Percentiles rank a stretch among this genome's conserved stretches.
Conservation (phyloP, 768 basidiomycete species). For the Pulveroboletus sp. region DNA sequence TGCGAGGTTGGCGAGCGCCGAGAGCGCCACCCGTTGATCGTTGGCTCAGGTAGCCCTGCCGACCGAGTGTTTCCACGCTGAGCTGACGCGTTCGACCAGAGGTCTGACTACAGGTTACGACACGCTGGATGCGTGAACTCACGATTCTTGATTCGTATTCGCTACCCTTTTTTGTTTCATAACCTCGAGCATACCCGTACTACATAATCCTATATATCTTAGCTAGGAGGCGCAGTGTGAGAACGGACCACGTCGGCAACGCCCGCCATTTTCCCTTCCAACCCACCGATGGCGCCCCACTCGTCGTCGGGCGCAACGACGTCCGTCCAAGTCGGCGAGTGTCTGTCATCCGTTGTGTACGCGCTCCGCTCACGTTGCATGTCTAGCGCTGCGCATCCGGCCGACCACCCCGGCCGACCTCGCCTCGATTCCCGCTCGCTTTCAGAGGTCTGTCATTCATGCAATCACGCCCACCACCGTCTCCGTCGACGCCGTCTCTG, state of each 20-base stretch:
- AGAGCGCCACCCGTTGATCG: conserved; percentile 11
- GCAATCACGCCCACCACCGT: conserved; percentile 71
- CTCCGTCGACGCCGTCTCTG: conserved; percentile 69
- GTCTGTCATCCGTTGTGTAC: not conserved
- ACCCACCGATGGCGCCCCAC: conserved; percentile 64
- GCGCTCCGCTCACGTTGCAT: conserved; percentile 6
- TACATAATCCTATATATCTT: conserved; percentile 29
- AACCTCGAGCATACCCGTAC: conserved; percentile 33
- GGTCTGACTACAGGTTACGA: conserved; percentile 20
- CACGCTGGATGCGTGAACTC: conserved; percentile 20
- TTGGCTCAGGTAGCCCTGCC: conserved; percentile 16
- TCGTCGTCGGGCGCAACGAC: conserved; percentile 62
- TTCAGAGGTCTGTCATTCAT: conserved; percentile 87
- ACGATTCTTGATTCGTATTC: conserved; percentile 30
- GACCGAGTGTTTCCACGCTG: not conserved
- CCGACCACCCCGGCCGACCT: conserved; percentile 83
- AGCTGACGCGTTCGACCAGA: conserved; percentile 10
- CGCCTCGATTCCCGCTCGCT: conserved; percentile 85
- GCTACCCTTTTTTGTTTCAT: conserved; percentile 18
- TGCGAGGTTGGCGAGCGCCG: conserved; percentile 12
- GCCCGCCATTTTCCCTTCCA: conserved; percentile 28
- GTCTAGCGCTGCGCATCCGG: conserved; percentile 81
- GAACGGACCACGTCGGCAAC: conserved; percentile 24
- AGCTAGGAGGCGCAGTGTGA: conserved; percentile 29
- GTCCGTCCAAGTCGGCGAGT: conserved; percentile 92